Percentiles rank a stretch among this genome's conserved stretches.
Evolutionary conservation across 2,329 filamentous ascomycete genomes (phyloP).

Genomic region (Blumeria hordei): DNA sequence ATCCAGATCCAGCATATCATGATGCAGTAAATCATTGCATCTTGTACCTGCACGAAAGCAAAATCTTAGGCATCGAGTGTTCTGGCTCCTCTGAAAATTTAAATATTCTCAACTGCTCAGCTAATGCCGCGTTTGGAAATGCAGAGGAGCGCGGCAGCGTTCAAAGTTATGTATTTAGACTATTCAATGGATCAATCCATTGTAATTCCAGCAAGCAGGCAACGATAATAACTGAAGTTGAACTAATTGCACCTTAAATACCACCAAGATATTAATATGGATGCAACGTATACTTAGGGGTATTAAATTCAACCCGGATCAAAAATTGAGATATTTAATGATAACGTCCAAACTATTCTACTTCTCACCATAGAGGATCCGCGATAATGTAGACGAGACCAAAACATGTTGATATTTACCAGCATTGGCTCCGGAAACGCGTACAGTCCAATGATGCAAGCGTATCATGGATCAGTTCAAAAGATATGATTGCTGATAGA

Average conservation of each 20-base stretch:
- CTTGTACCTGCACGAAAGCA: not conserved
- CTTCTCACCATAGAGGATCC: not conserved
- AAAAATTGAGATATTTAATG: not conserved
- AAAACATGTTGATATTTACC: slow-evolving; percentile 1
- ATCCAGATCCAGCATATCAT: not conserved
- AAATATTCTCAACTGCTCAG: not conserved
- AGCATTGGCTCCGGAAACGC: not conserved
- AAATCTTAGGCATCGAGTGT: not conserved
- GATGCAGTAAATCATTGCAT: not conserved
- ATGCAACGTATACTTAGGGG: not conserved
- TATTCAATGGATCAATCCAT: not conserved
- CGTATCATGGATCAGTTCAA: not conserved
- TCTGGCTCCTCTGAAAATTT: not conserved
- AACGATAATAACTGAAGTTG: not conserved
- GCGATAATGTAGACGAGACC: not conserved
- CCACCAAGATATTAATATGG: not conserved
- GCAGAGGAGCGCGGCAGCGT: not conserved
- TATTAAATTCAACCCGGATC: not conserved
- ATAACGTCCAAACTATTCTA: not conserved
- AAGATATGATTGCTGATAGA: not conserved
- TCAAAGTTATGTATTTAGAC: not conserved
- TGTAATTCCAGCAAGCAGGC: not conserved
- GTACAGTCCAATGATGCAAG: not conserved
- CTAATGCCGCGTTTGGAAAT: not conserved
- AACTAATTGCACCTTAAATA: not conserved